Conservation (phyloP, 1,284 basidiomycete species). For the Takashimella tepidaria region DNA sequence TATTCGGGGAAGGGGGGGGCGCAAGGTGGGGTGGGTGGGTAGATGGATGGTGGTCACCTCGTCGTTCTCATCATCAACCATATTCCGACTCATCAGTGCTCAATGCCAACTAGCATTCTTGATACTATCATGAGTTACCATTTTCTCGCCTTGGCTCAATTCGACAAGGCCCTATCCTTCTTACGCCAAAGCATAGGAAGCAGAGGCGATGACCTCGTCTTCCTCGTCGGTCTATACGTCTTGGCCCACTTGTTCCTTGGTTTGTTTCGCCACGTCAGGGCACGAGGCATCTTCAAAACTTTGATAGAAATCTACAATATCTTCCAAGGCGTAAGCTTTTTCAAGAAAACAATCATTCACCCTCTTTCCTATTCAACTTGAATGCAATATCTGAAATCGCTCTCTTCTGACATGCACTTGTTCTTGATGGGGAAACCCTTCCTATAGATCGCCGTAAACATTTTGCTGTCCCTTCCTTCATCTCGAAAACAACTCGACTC, state of each 20-base stretch:
- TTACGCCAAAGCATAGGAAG: no score
- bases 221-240: constrained; percentile 5
- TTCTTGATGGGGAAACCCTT: no score
- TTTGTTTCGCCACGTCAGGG: constrained; percentile 61
- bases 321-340: constrained; percentile 28
- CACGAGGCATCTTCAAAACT: constrained; percentile 56
- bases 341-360: background rate
- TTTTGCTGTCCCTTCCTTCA: constrained; percentile 64
- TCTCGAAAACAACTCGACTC: constrained; percentile 61
- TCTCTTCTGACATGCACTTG: constrained; percentile 5
- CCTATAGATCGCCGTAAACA: constrained; percentile 56
- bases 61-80: no score
- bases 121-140: no score
- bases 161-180: no score
- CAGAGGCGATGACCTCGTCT: constrained; percentile 9
- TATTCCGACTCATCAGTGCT: no score
- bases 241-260: constrained; percentile 20
- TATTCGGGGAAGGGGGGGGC: no score
- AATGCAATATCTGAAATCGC: background rate
- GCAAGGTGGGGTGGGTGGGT: no score
- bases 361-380: background rate
- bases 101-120: no score
- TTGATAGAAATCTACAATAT: constrained; percentile 22
- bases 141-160: no score
- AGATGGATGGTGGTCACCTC: no score